Evolutionary conservation across 169 alveolate species (phyloP), one percentile per base, ranked within the genome.

Genomic region (Plasmodium malariae): DNA sequence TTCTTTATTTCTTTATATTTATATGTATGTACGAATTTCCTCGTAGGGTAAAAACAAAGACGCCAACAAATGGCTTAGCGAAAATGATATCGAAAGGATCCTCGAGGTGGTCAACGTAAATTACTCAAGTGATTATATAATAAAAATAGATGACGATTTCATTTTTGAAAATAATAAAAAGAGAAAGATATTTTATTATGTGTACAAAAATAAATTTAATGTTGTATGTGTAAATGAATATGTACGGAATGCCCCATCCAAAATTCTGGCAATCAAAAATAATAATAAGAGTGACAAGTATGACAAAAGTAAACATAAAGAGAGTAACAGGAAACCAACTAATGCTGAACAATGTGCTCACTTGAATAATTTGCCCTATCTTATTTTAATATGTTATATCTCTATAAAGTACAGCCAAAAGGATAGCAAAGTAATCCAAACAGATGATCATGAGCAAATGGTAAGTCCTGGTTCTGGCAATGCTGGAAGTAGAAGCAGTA

Each of bases 31-130:
- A 60, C 43, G 9, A 7, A 12, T 3, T 60, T 24, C 11, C 30
- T 71, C 12, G 9, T 36, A 71, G 86, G 51, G 6, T 43, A 26
- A n/a, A n/a, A n/a, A 67, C 28, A 83, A 83, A 40, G 85, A 59
- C 12, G 28, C 17, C 5, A 32, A 21, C 57, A 83, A 21, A 14
- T 83, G 91, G 91, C n/a, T 83, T 9, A 60, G 57, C 70, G 91
- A 83, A 51, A 70, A 57, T 6, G 91, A 83, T 1, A 57, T 83
- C 49, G 91, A 83, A 45, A 65, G 30, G 32, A 57, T 83, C 32
- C 67, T 55, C 28, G 51, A 83, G 51, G 5, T 4, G n/a, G 11
- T 67, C n/a, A 24, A 83, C 40, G 45, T 83, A 43, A 51, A 34
- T n/a, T 83, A 83, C 51, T 34, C 91, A 51, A 30, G 73, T 34